Evolutionary conservation across 1,284 basidiomycete genomes (phyloP).

Genomic region (Moesziomyces parantarcticus): DNA sequence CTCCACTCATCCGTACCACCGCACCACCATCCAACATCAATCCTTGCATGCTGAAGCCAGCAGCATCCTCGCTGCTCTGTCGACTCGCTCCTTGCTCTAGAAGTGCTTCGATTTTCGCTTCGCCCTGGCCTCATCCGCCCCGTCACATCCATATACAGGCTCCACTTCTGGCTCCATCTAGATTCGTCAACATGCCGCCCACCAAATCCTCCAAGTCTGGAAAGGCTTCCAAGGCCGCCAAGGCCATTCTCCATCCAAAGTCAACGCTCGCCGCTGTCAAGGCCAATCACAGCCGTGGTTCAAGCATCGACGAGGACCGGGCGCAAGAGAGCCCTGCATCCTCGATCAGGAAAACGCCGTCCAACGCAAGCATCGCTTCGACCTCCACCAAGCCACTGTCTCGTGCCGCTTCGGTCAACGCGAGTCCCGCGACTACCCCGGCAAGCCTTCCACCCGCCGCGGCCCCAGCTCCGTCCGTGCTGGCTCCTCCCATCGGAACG

Average conservation of each 20-base stretch:
- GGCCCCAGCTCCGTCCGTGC: slow-evolving; percentile 9
- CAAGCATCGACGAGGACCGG: slow-evolving; percentile 5
- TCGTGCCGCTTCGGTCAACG: slow-evolving; percentile 6
- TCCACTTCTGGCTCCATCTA: too few species aligned
- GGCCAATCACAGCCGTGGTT: slow-evolving; percentile 9
- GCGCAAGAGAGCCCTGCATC: slow-evolving; percentile 5
- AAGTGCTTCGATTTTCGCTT: too few species aligned
- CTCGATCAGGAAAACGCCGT: slow-evolving; percentile 21
- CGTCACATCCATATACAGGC: too few species aligned
- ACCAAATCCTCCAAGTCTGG: slow-evolving; percentile 12
- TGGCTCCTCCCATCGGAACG: slow-evolving; percentile 13
- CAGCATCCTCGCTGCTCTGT: too few species aligned
- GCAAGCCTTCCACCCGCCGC: slow-evolving; percentile 8
- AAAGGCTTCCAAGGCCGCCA: slow-evolving; percentile 39
- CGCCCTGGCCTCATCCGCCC: too few species aligned
- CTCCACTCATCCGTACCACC: too few species aligned
- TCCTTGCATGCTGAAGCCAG: too few species aligned
- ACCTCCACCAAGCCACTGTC: slow-evolving; percentile 15
- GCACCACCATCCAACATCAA: too few species aligned
- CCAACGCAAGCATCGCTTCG: slow-evolving; percentile 28
- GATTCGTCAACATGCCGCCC: slow-evolving; percentile 16
- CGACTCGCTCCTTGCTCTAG: too few species aligned
- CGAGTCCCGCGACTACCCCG: slow-evolving; percentile 5
- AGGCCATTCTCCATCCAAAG: slow-evolving; percentile 40
- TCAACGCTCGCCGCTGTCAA: slow-evolving; percentile 29